Percentiles rank a stretch among this genome's conserved stretches.
Evolutionary conservation across 768 basidiomycete genomes (phyloP).

Genomic region (Mrakia blollopis): DNA sequence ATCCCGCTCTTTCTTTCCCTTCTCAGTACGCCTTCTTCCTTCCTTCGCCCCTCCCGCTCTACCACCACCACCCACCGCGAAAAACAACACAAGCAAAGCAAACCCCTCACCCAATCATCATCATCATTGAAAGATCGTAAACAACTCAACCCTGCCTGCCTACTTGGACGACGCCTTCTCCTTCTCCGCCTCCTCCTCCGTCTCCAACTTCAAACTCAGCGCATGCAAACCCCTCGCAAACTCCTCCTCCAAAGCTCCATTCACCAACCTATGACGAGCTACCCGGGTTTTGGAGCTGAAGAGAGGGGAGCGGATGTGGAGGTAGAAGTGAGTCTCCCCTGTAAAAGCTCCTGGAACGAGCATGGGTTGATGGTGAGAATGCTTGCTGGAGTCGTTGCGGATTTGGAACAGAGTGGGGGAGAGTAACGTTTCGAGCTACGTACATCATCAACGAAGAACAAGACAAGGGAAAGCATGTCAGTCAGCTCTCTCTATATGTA

Average conservation of each 20-base stretch:
- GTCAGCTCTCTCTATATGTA: not conserved
- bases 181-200: slow-evolving; percentile 24
- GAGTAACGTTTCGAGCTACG: slow-evolving; percentile 45
- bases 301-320: slow-evolving; percentile 38
- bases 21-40: no score
- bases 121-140: no score
- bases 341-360: slow-evolving; percentile 42
- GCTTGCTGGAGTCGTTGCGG: slow-evolving; percentile 46
- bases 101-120: no score
- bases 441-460: not conserved
- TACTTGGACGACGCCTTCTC: not conserved
- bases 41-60: no score
- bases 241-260: slow-evolving; percentile 46
- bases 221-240: slow-evolving; percentile 49
- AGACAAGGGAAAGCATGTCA: not conserved
- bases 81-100: no score
- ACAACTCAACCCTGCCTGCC: not conserved
- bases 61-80: no score
- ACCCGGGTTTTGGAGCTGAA: slow-evolving; percentile 44
- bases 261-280: slow-evolving; percentile 48
- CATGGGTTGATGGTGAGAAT: slow-evolving; percentile 48
- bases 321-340: slow-evolving; percentile 48
- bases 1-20: no score
- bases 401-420: slow-evolving; percentile 43
- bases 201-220: slow-evolving; percentile 43